phyloP scores from a whole-genome alignment of 2,329 filamentous ascomycete species.

The Trematosphaeria pertusa region DNA sequence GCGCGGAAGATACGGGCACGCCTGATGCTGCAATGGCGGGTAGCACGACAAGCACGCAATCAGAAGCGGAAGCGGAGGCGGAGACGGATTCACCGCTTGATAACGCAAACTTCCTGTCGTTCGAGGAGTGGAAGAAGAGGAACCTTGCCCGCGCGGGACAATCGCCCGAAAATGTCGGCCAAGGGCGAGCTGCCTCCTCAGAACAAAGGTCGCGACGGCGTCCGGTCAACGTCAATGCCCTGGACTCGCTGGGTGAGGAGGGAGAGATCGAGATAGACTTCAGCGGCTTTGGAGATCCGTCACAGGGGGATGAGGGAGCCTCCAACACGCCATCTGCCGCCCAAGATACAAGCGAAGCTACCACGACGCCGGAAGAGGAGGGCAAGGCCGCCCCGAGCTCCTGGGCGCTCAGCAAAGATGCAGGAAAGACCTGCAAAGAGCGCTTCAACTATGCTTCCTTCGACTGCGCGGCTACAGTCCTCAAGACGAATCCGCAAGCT shows the following conservation, averaged over 20 bases:
- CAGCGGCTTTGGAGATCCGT: conserved; percentile 63
- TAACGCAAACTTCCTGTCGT: conserved; percentile 88
- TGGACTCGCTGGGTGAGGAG: conserved; percentile 85
- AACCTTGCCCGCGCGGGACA: conserved; percentile 88
- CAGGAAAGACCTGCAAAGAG: conserved; percentile 96
- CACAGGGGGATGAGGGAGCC: conserved; percentile 26
- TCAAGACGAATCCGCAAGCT: conserved; percentile 86
- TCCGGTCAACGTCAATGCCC: conserved; percentile 66
- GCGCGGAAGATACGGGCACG: conserved; percentile 14
- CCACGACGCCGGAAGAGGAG: conserved; percentile 27
- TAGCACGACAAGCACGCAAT: conserved; percentile 24
- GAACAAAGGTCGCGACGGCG: conserved; percentile 58
- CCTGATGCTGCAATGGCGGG: conserved; percentile 10
- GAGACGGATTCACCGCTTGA: conserved; percentile 72
- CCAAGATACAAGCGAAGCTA: conserved; percentile 22
- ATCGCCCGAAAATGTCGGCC: conserved; percentile 71
- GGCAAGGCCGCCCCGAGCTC: conserved; percentile 41
- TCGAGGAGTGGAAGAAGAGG: conserved; percentile 97
- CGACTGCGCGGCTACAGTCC: conserved; percentile 90
- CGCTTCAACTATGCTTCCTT: conserved; percentile 97
- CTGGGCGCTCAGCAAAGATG: conserved; percentile 77
- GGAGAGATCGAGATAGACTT: conserved; percentile 82
- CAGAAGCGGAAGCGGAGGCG: conserved; percentile 59
- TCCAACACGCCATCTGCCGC: conserved; percentile 22
- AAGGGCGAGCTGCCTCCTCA: conserved; percentile 55